Conservation (phyloP, 1,284 basidiomycete species). For the Caloboletus inedulis region DNA sequence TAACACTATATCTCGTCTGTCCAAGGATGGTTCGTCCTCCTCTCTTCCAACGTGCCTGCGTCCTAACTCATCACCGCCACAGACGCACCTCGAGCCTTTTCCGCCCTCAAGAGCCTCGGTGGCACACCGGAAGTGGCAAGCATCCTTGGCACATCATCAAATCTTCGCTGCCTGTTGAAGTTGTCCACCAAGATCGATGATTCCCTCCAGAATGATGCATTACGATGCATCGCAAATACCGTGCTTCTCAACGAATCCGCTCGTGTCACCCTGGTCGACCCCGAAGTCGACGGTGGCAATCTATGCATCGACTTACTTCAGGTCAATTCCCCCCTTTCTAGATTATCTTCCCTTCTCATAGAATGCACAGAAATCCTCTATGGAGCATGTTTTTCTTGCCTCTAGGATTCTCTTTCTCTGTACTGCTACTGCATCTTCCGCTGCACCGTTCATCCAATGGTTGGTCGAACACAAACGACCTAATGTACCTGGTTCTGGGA, state of each 20-base stretch:
- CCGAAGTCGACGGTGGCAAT: constrained; percentile 61
- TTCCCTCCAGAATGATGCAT: constrained; percentile 50
- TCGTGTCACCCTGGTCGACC: constrained; percentile 53
- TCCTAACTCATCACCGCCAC: constrained; percentile 5
- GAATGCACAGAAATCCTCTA: constrained; percentile 50
- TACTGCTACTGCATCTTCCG: constrained; percentile 49
- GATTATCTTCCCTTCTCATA: constrained; percentile 4
- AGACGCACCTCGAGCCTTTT: constrained; percentile 64
- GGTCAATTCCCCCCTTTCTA: constrained; percentile 38
- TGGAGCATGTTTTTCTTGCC: constrained; percentile 69
- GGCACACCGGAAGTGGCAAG: constrained; percentile 68
- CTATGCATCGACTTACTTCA: constrained; percentile 56
- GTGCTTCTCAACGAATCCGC: constrained; percentile 64
- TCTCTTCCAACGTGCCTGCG: constrained; percentile 9
- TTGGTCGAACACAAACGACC: constrained; percentile 58
- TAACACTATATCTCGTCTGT: constrained; percentile 43
- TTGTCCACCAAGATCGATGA: constrained; percentile 54
- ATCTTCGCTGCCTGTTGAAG: constrained; percentile 51
- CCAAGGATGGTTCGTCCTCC: constrained; percentile 46
- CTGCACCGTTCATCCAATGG: constrained; percentile 47
- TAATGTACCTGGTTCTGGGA: constrained; percentile 40
- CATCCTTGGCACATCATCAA: constrained; percentile 52
- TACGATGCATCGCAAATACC: constrained; percentile 74
- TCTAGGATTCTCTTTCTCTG: constrained; percentile 74
- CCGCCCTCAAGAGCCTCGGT: constrained; percentile 74